Evolutionary conservation across 2,329 filamentous ascomycete genomes (phyloP), one percentile per base, ranked within the genome.

Genomic region (Microdochium nivale): DNA sequence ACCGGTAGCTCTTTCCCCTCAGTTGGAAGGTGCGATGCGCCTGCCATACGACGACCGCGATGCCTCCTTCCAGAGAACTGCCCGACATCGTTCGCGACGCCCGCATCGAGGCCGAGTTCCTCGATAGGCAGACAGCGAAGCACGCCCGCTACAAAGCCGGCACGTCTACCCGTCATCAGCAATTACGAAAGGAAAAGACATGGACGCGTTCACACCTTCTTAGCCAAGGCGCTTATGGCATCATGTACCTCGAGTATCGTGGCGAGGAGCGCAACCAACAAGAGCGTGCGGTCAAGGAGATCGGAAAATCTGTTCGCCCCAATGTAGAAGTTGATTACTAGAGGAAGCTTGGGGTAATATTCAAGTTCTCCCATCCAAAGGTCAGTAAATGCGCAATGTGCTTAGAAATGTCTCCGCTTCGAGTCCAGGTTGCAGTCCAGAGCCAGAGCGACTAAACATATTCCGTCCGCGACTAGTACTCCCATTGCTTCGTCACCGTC

Each of bases 401-500:
- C 5, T 40, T 11, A 9, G 10, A 40, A 19, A 5, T n/a, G n/a
- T 8, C 9, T 11, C n/a, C n/a, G n/a, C n/a, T n/a, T n/a, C n/a
- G n/a, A n/a, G 35, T 40, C 35, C 19, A 16, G 32, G 9, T n/a
- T 40, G 35, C 19, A 19, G 40, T 14, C 3, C 33, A 11, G 10
- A 3, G 10, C 11, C 23, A 21, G 3, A 25, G 14, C 7, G 16
- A 21, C 23, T 13, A 2, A 32, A 19, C 24, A 10, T 27, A 3
- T n/a, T 30, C 35, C n/a, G 10, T 25, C 27, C 14, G 11, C 40
- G 9, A 2, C 32, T 40, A 58, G 56, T 56, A 57, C 25, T 46
- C 44, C 1, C 51, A 54, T 21, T 53, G 40, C 24, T 63, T 63
- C 37, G 61, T 61, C 8, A 51, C 53, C 3, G 54, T 55, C 24